phyloP scores from a whole-genome alignment of 1,139 yeast genomes.

The Kodamaea arcana region DNA sequence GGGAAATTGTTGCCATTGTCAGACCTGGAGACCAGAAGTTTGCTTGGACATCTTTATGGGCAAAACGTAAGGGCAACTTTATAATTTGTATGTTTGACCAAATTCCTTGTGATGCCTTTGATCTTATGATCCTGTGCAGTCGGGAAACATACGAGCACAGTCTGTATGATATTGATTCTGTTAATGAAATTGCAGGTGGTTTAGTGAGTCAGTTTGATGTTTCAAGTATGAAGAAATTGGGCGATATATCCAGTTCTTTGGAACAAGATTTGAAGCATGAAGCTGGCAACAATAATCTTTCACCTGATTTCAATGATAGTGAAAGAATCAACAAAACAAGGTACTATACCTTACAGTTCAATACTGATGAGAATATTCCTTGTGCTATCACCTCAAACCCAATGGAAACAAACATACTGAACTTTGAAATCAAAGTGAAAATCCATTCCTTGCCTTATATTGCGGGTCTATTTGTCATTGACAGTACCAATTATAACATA shows the following conservation, averaged over 20 bases:
- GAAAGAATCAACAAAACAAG: conserved; percentile 53
- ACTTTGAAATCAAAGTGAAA: conserved; percentile 48
- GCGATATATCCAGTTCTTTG: conserved; percentile 31
- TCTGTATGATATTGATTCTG: conserved; percentile 28
- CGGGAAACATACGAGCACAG: conserved; percentile 12
- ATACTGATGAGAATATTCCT: conserved; percentile 47
- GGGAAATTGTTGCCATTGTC: conserved; percentile 56
- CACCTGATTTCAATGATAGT: conserved; percentile 33
- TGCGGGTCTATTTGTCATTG: conserved; percentile 80
- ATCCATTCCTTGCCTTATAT: conserved; percentile 79
- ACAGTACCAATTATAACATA: conserved; percentile 43
- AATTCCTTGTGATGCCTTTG: conserved; percentile 77
- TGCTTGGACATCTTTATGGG: conserved; percentile 88
- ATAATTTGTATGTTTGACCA: conserved; percentile 86
- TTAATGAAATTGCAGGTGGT: conserved; percentile 41
- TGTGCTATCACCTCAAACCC: conserved; percentile 68
- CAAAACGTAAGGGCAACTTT: conserved; percentile 65
- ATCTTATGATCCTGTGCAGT: conserved; percentile 46
- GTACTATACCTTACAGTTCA: conserved; percentile 56
- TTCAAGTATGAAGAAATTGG: conserved; percentile 18
- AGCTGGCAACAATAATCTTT: conserved; percentile 10
- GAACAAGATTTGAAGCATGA: conserved; percentile 9
- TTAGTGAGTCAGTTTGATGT: conserved; percentile 24
- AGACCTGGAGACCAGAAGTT: conserved; percentile 47
- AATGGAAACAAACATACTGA: conserved; percentile 37